Evolutionary conservation across 208 protist species (phyloP), one percentile per base, ranked within the genome.

Genomic region (Wallacemonas sp.): DNA sequence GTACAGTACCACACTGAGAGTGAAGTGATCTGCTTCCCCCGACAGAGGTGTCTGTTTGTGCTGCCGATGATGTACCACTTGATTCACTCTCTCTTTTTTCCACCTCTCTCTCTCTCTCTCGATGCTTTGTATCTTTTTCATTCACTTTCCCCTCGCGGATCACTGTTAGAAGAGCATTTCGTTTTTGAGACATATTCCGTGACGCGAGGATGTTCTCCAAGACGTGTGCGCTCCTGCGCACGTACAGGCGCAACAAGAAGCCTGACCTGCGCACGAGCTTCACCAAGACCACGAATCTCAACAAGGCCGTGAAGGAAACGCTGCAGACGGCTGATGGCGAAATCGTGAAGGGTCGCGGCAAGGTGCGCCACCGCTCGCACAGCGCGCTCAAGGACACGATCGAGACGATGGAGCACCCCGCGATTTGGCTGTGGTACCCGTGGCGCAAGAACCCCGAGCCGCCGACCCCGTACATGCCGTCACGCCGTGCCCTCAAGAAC

Each of bases 361-460:
- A 90, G 43, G 54, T 93, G 17, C 85, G 76, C 38, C 85, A 78
- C 43, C 86, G 87, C 75, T 85, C 88, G 34, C 88, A 95, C 83
- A 95, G 81, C 65, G 74, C 58, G 12, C 72, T 96, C 19, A 94
- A 95, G 68, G 74, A 90, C 43, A 80, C 79, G 12, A 94, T 96
- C 63, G 83, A 68, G 9, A 68, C 65, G 27, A 96, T 96, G 88
- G 88, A 96, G 78, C 88, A 96, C 65, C 92, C 92, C 1, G 84
- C 88, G 16, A 94, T 96, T 54, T 96, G 92, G 89, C 82, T 94
- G 48, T 96, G 92, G 89, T 96, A 96, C 74, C 92, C 92, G 46
- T 96, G 92, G 89, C 86, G 92, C 62, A 93, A 90, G 72, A 94
- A 96, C 70, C 92, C 92, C 0, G 88, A 96, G 80, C 92, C 88